Conservation (phyloP, 1,284 basidiomycete species). For the Ceratobasidium sp. region DNA sequence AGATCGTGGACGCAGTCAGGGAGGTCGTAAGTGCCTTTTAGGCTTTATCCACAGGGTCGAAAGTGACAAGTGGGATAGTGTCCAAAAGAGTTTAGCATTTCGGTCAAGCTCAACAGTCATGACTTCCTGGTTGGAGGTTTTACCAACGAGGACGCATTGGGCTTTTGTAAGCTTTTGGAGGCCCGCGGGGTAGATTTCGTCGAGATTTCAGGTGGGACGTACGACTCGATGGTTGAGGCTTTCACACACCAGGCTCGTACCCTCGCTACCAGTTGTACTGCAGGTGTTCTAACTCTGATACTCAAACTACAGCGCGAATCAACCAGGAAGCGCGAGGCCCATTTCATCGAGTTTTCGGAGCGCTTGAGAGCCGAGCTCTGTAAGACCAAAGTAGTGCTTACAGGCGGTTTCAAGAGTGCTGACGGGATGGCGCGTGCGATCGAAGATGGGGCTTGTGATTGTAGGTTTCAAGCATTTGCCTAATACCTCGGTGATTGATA, state of each 20-base stretch:
- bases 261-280: background rate
- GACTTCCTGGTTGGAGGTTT: slow-evolving; percentile 12
- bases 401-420: slow-evolving; percentile 11
- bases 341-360: slow-evolving; percentile 18
- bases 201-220: slow-evolving; percentile 17
- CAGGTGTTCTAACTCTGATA: too few species aligned
- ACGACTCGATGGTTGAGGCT: slow-evolving; percentile 15
- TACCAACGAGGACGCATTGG: background rate
- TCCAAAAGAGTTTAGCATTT: background rate
- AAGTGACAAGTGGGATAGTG: background rate
- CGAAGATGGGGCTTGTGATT: slow-evolving; percentile 1
- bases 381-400: slow-evolving; percentile 5
- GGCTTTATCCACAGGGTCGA: background rate
- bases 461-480: background rate
- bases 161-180: background rate
- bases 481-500: background rate
- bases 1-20: slow-evolving; percentile 5
- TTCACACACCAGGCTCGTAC: background rate
- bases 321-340: background rate
- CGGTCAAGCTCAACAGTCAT: slow-evolving; percentile 14
- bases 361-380: background rate
- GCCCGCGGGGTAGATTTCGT: background rate
- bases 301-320: too few species aligned
- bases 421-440: slow-evolving; percentile 10
- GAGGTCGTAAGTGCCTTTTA: background rate